Conservation (phyloP, 2,329 filamentous ascomycete genomes). For the Colletotrichum abscissum region DNA sequence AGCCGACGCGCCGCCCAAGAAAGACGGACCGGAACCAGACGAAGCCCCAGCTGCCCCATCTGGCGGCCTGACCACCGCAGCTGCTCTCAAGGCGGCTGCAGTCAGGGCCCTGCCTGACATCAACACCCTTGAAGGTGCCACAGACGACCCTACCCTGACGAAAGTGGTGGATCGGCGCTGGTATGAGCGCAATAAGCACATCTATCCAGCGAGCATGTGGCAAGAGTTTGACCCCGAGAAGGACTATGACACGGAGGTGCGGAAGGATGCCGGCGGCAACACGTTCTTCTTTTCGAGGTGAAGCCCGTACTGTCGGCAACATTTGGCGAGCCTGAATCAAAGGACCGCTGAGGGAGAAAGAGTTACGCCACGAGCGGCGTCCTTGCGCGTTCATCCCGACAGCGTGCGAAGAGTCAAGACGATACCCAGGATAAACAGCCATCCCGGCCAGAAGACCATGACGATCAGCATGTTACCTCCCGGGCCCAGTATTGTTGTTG, state of each 20-base stretch:
- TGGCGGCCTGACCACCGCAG: slow-evolving; percentile 45
- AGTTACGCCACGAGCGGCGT: slow-evolving; percentile 6
- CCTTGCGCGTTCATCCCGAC: slow-evolving; percentile 43
- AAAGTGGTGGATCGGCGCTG: slow-evolving; percentile 96
- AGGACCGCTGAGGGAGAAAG: background rate
- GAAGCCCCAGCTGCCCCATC: slow-evolving; percentile 40
- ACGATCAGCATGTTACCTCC: slow-evolving; percentile 60
- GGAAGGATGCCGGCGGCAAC: slow-evolving; percentile 89
- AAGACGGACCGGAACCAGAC: slow-evolving; percentile 30
- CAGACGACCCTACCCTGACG: slow-evolving; percentile 82
- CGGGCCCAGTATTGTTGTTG: slow-evolving; percentile 61
- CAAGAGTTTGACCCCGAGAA: slow-evolving; percentile 92
- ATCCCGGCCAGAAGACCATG: slow-evolving; percentile 68
- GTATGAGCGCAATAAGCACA: slow-evolving; percentile 99
- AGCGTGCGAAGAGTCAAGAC: slow-evolving; percentile 48
- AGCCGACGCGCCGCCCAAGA: slow-evolving; percentile 54
- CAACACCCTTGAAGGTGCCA: slow-evolving; percentile 75
- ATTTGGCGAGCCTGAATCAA: background rate
- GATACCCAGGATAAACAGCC: slow-evolving; percentile 58
- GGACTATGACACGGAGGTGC: slow-evolving; percentile 81
- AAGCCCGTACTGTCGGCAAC: slow-evolving; percentile 15
- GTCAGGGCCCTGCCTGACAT: slow-evolving; percentile 57
- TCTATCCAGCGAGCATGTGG: slow-evolving; percentile 96
- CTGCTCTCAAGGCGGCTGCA: slow-evolving; percentile 48
- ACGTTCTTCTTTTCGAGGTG: slow-evolving; percentile 84